Conservation (phyloP, 768 basidiomycete genomes). For the Trametes cingulata region DNA sequence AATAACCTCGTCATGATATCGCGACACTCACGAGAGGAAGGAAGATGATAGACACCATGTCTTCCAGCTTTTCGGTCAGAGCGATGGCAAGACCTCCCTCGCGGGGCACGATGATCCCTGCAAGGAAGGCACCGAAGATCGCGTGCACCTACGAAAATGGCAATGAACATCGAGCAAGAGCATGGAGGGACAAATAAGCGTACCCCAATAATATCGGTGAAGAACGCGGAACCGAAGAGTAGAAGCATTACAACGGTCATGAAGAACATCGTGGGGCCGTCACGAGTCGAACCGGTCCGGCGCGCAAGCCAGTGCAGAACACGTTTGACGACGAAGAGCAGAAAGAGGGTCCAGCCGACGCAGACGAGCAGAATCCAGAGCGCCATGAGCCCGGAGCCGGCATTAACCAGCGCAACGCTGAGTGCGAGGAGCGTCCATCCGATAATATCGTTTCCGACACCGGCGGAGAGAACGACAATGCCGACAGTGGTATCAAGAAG, state of each 20-base stretch:
- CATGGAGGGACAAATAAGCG: neutral
- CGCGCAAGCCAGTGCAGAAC: slow-evolving; percentile 72
- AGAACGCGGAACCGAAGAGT: slow-evolving; percentile 85
- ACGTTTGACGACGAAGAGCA: slow-evolving; percentile 66
- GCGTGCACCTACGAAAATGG: slow-evolving; percentile 54
- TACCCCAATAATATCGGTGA: slow-evolving; percentile 88
- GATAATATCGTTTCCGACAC: slow-evolving; percentile 82
- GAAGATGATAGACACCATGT: slow-evolving; percentile 89
- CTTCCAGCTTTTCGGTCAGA: slow-evolving; percentile 95
- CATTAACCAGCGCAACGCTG: slow-evolving; percentile 90
- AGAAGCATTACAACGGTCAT: slow-evolving; percentile 84
- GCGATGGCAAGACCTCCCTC: slow-evolving; percentile 85
- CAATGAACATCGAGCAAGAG: neutral
- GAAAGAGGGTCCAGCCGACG: slow-evolving; percentile 77
- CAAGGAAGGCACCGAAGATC: slow-evolving; percentile 89
- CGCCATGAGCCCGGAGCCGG: slow-evolving; percentile 78
- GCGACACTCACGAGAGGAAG: slow-evolving; percentile 66
- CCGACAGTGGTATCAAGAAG: slow-evolving; percentile 91
- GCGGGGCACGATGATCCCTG: slow-evolving; percentile 80
- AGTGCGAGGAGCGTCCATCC: slow-evolving; percentile 85
- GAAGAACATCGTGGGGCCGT: slow-evolving; percentile 83
- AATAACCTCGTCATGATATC: neutral
- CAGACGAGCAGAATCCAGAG: slow-evolving; percentile 82
- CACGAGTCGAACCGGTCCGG: slow-evolving; percentile 77
- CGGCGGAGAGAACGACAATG: slow-evolving; percentile 89